Base-by-base conservation (phyloP, 2,329 filamentous ascomycete genomes). In the Fusarium globosum region DNA sequence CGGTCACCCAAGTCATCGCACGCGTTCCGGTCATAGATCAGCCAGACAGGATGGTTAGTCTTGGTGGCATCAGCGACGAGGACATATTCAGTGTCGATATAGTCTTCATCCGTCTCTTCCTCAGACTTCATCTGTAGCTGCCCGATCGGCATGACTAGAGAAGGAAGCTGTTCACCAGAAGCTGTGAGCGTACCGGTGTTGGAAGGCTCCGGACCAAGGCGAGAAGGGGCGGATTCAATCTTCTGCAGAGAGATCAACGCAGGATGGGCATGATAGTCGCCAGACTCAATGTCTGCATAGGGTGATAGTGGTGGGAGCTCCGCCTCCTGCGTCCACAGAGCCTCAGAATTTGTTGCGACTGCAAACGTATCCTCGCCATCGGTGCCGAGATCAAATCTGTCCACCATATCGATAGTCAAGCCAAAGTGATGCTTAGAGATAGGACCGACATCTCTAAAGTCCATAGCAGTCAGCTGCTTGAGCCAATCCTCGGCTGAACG, bases 181-280 rank as follows among this genome's bases (percentile, higher is more conserved):
- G 23, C 0, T 28, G 43, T 1, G 3, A 7, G 2, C 5, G 26
- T 11, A 3, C 0, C 26, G 4, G 20, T 3, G 4, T 21, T 30
- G 13, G 26, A n/a, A 48, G 20, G 3, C 14, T n/a, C 20, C 13
- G 14, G 13, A 21, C 3, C 45, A 16, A 3, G 20, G 4, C 4
- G 13, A 30, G 26, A 21, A 21, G 3, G 14, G 26, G 45, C 11
- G 7, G 3, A 13, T 1, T 30, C 26, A 6, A 0, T 18, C 26
- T n/a, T 30, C 18, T 30, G 20, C 0, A 51, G 48, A 35, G 30
- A 51, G 11, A 35, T n/a, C 0, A 51, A 5, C 10, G 21, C 3
- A n/a, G 46, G 15, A 23, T 51, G 30, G 15, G 15, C 0, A 23
- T 30, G 0, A 30, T 30, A 30, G 26, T 48, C 26, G 20, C 26